Percentiles rank a stretch among this genome's conserved stretches.
Conservation (phyloP, 192 early-diverging fungal species). For the Geranomyces michiganensis region DNA sequence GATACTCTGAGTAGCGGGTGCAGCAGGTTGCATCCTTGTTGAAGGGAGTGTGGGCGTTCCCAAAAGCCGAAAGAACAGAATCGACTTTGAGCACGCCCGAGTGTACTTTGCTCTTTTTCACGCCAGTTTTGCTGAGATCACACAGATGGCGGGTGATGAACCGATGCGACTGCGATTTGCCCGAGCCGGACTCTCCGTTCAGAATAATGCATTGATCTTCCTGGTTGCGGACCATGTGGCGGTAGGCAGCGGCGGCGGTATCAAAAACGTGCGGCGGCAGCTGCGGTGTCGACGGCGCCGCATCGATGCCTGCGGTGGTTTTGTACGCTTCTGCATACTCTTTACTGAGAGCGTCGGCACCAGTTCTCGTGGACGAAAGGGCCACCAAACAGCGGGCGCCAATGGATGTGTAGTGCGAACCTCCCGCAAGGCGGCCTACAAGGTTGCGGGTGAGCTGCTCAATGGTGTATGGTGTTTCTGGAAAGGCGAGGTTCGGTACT, state of each 20-base stretch:
- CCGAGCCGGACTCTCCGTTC: constrained; percentile 85
- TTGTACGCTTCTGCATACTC: constrained; percentile 62
- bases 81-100: constrained; percentile 70
- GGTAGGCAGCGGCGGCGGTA: constrained; percentile 79
- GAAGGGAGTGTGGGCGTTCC: constrained; percentile 64
- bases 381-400: constrained; percentile 71
- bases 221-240: constrained; percentile 84
- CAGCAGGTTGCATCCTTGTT: constrained; percentile 71
- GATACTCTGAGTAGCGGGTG: constrained; percentile 80
- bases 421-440: constrained; percentile 27
- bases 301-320: neutral
- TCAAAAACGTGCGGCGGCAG: constrained; percentile 83
- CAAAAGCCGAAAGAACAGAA: constrained; percentile 75
- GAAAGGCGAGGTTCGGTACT: constrained; percentile 20
- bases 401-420: constrained; percentile 69
- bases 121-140: constrained; percentile 71
- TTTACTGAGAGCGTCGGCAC: constrained; percentile 64
- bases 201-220: constrained; percentile 90
- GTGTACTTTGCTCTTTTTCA: constrained; percentile 75
- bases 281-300: constrained; percentile 45
- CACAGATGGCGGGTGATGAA: constrained; percentile 76
- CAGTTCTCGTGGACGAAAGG: constrained; percentile 64
- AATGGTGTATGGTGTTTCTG: constrained; percentile 8
- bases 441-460: constrained; percentile 30
- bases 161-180: constrained; percentile 81